Conservation (phyloP, 148 eudicot genomes). For the Rhododendron simsii region DNA sequence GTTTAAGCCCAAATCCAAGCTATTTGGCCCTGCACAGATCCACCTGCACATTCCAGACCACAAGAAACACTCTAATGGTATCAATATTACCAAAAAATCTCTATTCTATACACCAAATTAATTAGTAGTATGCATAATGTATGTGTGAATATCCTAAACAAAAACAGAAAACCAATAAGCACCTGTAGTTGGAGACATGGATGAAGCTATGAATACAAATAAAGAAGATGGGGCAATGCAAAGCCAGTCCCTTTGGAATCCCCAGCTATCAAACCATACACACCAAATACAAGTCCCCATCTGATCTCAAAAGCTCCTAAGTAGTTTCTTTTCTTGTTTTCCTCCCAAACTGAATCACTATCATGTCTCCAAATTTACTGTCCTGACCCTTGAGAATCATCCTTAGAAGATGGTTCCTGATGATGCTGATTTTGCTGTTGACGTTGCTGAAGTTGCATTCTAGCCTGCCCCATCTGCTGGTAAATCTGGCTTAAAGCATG, state of each 20-base stretch:
- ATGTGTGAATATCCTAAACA: neutral
- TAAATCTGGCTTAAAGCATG: slow-evolving; percentile 51
- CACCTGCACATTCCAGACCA: slow-evolving; percentile 33
- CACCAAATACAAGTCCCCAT: slow-evolving; percentile 6
- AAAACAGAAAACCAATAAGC: slow-evolving; percentile 17
- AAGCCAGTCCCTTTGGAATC: slow-evolving; percentile 2
- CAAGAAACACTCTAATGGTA: slow-evolving; percentile 18
- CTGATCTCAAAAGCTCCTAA: neutral
- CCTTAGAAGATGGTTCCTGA: slow-evolving; percentile 49
- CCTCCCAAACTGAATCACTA: neutral
- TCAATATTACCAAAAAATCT: slow-evolving; percentile 8
- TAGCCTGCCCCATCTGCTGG: slow-evolving; percentile 56
- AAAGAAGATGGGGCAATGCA: slow-evolving; percentile 5
- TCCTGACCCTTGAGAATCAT: slow-evolving; percentile 55
- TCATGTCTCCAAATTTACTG: slow-evolving; percentile 9
- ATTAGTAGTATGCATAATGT: neutral
- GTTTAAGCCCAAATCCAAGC: slow-evolving; percentile 22
- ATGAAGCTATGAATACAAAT: slow-evolving; percentile 6
- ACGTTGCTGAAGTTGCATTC: slow-evolving; percentile 37
- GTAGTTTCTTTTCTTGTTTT: neutral
- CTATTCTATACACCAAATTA: slow-evolving; percentile 13
- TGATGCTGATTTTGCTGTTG: slow-evolving; percentile 28
- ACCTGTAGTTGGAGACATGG: slow-evolving; percentile 20
- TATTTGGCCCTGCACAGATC: slow-evolving; percentile 19
- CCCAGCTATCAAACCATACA: slow-evolving; percentile 11